Percentiles rank a stretch among this genome's conserved stretches.
phyloP scores from a whole-genome alignment of 2,329 filamentous ascomycete species.

The Clonostachys rosea region DNA sequence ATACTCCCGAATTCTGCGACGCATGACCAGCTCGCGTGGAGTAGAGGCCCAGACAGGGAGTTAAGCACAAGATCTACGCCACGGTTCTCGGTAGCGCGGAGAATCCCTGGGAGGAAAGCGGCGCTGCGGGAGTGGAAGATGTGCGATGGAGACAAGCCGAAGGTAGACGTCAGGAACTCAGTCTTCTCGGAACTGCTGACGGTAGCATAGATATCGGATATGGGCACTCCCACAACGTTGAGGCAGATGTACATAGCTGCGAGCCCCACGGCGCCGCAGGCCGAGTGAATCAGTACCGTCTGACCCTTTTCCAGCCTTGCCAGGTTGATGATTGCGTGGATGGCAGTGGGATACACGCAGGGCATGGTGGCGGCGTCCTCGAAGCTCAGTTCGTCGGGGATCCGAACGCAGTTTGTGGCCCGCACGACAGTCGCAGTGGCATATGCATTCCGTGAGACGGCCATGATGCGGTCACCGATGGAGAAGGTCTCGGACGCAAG shows the following conservation, averaged over 20 bases:
- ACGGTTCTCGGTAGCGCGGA: slow-evolving; percentile 12
- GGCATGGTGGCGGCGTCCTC: slow-evolving; percentile 16
- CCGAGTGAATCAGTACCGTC: slow-evolving; percentile 19
- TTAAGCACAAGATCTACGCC: slow-evolving; percentile 27
- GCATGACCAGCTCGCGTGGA: slow-evolving; percentile 36
- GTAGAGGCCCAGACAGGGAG: slow-evolving; percentile 27
- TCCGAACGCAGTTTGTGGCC: background rate
- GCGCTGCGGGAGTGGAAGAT: slow-evolving; percentile 16
- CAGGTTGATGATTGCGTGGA: slow-evolving; percentile 6
- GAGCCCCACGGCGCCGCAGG: slow-evolving; percentile 17
- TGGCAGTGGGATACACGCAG: slow-evolving; percentile 3
- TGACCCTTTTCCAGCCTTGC: slow-evolving; percentile 21
- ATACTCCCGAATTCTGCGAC: slow-evolving; percentile 36
- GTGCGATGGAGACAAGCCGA: slow-evolving; percentile 17
- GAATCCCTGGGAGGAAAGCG: slow-evolving; percentile 18
- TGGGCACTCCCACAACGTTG: background rate
- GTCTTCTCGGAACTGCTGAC: slow-evolving; percentile 18
- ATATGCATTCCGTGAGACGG: slow-evolving; percentile 10
- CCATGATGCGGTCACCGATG: slow-evolving; percentile 10
- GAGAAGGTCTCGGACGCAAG: slow-evolving; percentile 7
- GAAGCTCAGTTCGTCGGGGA: slow-evolving; percentile 4
- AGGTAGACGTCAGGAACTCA: slow-evolving; percentile 13
- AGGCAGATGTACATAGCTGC: slow-evolving; percentile 14
- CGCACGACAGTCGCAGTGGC: slow-evolving; percentile 8
- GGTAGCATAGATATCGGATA: slow-evolving; percentile 17